Percentiles rank a stretch among this genome's conserved stretches.
Evolutionary conservation across 148 eudicot species (phyloP).

Genomic region (Pouteria glomerata): DNA sequence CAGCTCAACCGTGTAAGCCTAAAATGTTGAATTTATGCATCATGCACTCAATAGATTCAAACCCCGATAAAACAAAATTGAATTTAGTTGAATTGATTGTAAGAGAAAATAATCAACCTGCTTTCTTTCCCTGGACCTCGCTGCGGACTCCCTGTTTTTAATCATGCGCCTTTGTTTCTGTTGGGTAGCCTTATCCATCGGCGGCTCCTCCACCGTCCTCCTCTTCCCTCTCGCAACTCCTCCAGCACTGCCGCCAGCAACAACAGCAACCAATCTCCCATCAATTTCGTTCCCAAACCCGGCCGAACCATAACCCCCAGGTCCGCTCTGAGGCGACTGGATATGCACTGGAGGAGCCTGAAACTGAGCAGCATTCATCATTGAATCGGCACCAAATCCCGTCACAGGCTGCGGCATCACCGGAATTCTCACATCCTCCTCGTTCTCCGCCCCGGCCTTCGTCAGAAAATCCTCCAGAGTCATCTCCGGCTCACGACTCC

Average conservation of each 20-base stretch:
- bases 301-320: slow-evolving; percentile 3
- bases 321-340: too few relatives aligned
- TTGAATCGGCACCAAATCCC: slow-evolving; percentile 19
- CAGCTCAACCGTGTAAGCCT: slow-evolving; percentile 30
- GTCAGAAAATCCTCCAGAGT: slow-evolving; percentile 53
- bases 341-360: slow-evolving; percentile 16
- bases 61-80: neutral
- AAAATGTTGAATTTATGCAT: neutral
- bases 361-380: slow-evolving; percentile 28
- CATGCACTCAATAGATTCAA: neutral
- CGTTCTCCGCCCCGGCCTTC: slow-evolving; percentile 44
- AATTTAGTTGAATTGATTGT: neutral
- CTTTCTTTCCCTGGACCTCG: slow-evolving; percentile 61
- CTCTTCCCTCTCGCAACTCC: slow-evolving; percentile 36
- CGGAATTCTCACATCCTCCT: slow-evolving; percentile 37
- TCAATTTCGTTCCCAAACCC: slow-evolving; percentile 19
- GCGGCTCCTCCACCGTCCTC: slow-evolving; percentile 34
- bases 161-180: slow-evolving; percentile 67
- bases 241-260: slow-evolving; percentile 3
- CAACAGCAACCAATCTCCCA: slow-evolving; percentile 7
- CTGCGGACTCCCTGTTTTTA: slow-evolving; percentile 68
- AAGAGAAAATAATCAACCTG: slow-evolving; percentile 35
- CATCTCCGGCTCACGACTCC: slow-evolving; percentile 35
- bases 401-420: slow-evolving; percentile 10
- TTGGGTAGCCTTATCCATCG: slow-evolving; percentile 53